phyloP scores from a whole-genome alignment of 208 protist genomes.

The Spongospora subterranea region DNA sequence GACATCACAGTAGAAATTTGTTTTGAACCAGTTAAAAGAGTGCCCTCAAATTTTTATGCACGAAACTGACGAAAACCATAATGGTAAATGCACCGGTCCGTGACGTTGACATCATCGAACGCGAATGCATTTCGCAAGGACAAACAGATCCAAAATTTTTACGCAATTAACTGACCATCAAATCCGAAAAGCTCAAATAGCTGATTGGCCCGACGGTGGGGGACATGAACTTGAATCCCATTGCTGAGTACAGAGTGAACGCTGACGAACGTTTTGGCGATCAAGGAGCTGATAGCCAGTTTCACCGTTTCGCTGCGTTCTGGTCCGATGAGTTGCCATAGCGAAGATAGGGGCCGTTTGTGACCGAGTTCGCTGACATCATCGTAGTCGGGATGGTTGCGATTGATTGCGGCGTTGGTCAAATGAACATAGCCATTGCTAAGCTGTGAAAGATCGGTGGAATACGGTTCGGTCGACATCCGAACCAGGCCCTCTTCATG shows the following conservation, averaged over 20 bases:
- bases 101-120: too few relatives aligned
- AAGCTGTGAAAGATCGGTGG: constrained; percentile 72
- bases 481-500: constrained; percentile 65
- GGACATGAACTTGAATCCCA: constrained; percentile 54
- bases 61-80: too few relatives aligned
- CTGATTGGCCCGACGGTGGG: background rate
- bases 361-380: constrained; percentile 78
- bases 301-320: background rate
- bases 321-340: background rate
- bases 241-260: background rate
- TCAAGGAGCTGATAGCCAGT: background rate
- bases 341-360: constrained; percentile 57
- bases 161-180: constrained; percentile 60
- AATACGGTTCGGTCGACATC: constrained; percentile 61
- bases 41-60: too few relatives aligned
- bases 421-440: constrained; percentile 89
- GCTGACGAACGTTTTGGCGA: constrained; percentile 53
- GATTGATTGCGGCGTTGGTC: constrained; percentile 96
- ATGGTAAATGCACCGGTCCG: too few relatives aligned
- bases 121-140: too few relatives aligned
- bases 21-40: too few relatives aligned
- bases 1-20: too few relatives aligned
- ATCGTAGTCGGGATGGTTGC: constrained; percentile 19
- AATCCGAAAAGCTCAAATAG: constrained; percentile 62
- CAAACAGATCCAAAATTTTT: too few relatives aligned